Conservation (phyloP, 257 asterid species). For the Eucommia ulmoides region DNA sequence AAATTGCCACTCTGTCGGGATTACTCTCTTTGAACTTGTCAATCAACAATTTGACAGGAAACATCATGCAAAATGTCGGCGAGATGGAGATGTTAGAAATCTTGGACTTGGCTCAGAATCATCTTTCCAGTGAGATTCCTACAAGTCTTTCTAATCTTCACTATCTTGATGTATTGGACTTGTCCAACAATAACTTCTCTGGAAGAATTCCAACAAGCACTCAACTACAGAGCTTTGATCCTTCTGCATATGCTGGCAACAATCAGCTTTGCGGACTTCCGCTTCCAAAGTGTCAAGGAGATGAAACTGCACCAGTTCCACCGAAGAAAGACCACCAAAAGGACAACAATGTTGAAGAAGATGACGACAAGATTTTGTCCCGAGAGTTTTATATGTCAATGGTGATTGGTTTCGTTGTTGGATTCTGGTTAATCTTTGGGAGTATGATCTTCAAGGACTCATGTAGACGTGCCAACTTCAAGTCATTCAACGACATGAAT, state of each 20-base stretch:
- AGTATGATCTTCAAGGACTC: not conserved
- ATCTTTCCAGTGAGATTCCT: slow-evolving; percentile 22
- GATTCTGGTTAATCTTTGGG: not conserved
- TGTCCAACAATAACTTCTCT: slow-evolving; percentile 24
- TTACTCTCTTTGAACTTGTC: slow-evolving; percentile 13
- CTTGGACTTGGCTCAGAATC: slow-evolving; percentile 20
- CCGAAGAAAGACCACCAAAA: not conserved
- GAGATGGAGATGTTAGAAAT: not conserved
- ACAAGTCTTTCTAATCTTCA: slow-evolving; percentile 8
- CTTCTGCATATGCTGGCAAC: slow-evolving; percentile 5
- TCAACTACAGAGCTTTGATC: slow-evolving; percentile 1
- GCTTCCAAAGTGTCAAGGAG: not conserved
- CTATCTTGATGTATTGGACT: slow-evolving; percentile 18
- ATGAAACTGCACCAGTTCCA: not conserved
- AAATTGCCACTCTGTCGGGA: slow-evolving; percentile 20
- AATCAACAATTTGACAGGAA: slow-evolving; percentile 9
- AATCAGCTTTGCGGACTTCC: slow-evolving; percentile 8
- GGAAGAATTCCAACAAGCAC: slow-evolving; percentile 12
- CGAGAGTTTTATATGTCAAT: not conserved
- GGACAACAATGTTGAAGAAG: not conserved
- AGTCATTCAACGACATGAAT: not conserved
- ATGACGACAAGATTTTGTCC: not conserved
- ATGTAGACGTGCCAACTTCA: not conserved
- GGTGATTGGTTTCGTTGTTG: not conserved
- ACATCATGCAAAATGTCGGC: slow-evolving; percentile 3